phyloP scores from a whole-genome alignment of 345 rosid species.

The Limnanthes douglasii region DNA sequence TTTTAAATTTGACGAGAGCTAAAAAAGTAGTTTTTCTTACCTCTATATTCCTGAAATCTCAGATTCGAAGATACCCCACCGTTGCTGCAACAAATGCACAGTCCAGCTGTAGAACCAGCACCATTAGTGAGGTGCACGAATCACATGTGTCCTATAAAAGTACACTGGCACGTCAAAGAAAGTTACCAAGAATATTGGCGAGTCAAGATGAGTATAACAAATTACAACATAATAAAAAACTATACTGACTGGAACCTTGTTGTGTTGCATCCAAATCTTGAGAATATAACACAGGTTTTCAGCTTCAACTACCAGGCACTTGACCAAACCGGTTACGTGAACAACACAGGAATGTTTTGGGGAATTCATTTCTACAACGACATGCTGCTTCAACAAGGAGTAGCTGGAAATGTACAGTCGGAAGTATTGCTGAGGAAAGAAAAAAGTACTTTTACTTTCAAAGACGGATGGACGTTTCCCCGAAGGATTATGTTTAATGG shows the following conservation, averaged over 20 bases:
- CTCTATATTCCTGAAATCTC: background rate
- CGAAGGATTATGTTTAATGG: conserved; percentile 69
- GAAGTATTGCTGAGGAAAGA: conserved; percentile 63
- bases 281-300: conserved; percentile 36
- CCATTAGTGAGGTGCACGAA: conserved; percentile 40
- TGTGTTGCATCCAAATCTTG: conserved; percentile 63
- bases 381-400: conserved; percentile 47
- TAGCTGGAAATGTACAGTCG: conserved; percentile 47
- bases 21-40: background rate
- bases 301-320: conserved; percentile 69
- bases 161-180: conserved; percentile 90
- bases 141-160: conserved; percentile 66
- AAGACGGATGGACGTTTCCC: conserved; percentile 82
- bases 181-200: conserved; percentile 70
- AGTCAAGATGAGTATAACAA: conserved; percentile 55
- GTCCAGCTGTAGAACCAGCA: conserved; percentile 17
- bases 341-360: conserved; percentile 81
- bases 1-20: too few relatives aligned
- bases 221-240: conserved; percentile 41
- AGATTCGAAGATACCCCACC: conserved; percentile 31
- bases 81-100: conserved; percentile 23
- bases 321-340: conserved; percentile 24
- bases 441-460: conserved; percentile 29
- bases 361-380: conserved; percentile 65
- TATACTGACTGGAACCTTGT: conserved; percentile 74